Evolutionary conservation across 306 rosid genomes (phyloP).

Genomic region (Medicago ruthenica): DNA sequence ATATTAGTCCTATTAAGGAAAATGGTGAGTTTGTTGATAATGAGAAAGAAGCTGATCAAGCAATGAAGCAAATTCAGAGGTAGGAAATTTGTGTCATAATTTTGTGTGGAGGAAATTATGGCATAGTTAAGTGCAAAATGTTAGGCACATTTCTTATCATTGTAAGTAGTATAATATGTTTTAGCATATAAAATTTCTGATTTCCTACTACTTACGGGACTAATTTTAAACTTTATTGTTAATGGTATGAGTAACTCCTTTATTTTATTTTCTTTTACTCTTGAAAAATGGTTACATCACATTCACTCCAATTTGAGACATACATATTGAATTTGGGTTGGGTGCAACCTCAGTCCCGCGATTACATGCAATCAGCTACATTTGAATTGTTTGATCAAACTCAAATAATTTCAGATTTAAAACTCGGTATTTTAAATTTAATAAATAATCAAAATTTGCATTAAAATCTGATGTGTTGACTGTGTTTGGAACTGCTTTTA

Average conservation of each 20-base stretch:
- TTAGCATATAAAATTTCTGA: slow-evolving; percentile 18
- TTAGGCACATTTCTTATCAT: slow-evolving; percentile 39
- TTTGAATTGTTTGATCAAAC: too few species aligned
- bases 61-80: slow-evolving; percentile 24
- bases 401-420: too few species aligned
- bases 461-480: too few species aligned
- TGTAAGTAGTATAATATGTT: slow-evolving; percentile 29
- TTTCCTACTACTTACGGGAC: slow-evolving; percentile 26
- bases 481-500: too few species aligned
- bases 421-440: too few species aligned
- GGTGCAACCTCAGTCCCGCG: too few species aligned
- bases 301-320: neutral
- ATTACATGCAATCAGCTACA: too few species aligned
- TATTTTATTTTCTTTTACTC: neutral
- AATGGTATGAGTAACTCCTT: slow-evolving; percentile 20
- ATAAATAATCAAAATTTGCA: too few species aligned
- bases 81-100: slow-evolving; percentile 2
- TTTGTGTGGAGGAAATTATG: too few species aligned
- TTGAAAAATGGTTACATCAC: neutral
- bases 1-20: slow-evolving; percentile 42
- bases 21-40: slow-evolving; percentile 36
- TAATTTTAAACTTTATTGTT: slow-evolving; percentile 38
- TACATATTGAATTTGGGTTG: too few species aligned
- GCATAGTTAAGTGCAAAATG: neutral
- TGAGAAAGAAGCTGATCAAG: slow-evolving; percentile 31